Base-by-base conservation (phyloP, 2,329 filamentous ascomycete genomes). In the Mollisia scopiformis region DNA sequence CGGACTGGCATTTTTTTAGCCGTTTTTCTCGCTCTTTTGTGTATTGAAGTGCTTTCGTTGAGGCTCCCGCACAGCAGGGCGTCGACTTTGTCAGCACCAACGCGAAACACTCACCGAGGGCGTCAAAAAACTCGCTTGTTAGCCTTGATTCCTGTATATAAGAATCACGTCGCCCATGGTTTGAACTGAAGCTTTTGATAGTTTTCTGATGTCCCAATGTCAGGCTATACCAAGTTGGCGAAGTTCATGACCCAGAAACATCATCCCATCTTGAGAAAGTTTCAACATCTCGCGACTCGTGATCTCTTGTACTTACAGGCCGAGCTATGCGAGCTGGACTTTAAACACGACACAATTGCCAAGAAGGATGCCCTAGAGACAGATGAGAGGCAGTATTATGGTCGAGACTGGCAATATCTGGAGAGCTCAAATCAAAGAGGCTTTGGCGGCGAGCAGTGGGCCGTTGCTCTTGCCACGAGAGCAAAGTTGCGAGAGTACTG, bases 231-330 rank as follows among this genome's bases (percentile, higher is more conserved):
- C 6, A 61, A 63, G 43, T 31, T 65, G n/a, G 57, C 63, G 49
- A 35, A 1, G 30, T 65, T 63, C 30, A 65, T 65, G 62, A 37
- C 43, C 2, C 53, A 62, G 30, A 49, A 60, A 27, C 41, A 62
- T 49, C 55, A 62, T 41, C 52, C 59, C 41, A 62, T 65, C 21
- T 35, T 65, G 6, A 57, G 43, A 30, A 59, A 62, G 28, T 62
- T 58, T 30, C 57, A 58, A 49, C 25, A 46, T 14, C 47, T 60
- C 11, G 62, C 62, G 11, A 50, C 46, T 57, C 52, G 60, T 2
- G 60, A 62, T 56, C 51, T 65, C 28, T 33, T 65, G n/a, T 62
- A 55, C 25, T 55, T 65, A 30, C 62, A 65, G 19, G 62, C 62
- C 37, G 59, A 65, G 41, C 53, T 65, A 3, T 54, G 52, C 37